Evolutionary conservation across 352 stramenopile genomes (phyloP), one percentile per base, ranked within the genome.

Genomic region (Phytophthora sp.): DNA sequence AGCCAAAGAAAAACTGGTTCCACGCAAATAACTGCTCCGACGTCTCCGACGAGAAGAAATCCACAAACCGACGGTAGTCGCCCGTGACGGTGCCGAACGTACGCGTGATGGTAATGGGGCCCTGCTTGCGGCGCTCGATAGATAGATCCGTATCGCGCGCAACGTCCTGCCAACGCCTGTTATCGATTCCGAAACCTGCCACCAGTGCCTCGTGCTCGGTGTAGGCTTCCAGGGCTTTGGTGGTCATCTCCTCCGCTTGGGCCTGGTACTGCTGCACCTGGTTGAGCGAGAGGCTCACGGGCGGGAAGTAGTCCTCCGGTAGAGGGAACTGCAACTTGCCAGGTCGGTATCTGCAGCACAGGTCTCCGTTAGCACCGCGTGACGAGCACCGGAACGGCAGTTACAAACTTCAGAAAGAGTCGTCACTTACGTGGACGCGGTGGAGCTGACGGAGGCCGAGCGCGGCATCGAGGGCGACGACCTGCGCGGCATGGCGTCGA

Each of bases 21-120:
- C 76, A 89, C 21, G 87, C 78, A 45, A 87, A 89, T 15, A 91
- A 65, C 57, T 92, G 62, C 20, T 77, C 66, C 13, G 71, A 73
- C 7, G 63, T 88, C 48, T 89, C 78, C 18, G 81, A 80, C 59
- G 88, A 90, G 61, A 84, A 86, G 52, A 91, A 89, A 44, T 85
- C 71, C 51, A 89, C 74, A 50, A 88, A 77, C 18, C 79, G 70
- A 17, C 69, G 70, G 52, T 77, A 91, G 51, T 91, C 76, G 42
- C 68, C 70, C 11, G 59, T 67, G 31, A 92, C 72, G 15, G 72
- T 71, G 21, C 81, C 84, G 24, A 88, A 88, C 23, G 85, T 70
- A 26, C 84, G 84, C 35, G 71, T 88, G 37, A 66, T 55, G 28
- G 53, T 74, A 23, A 35, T 34, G 2, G 28, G n/a, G 1, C 46